Base-by-base conservation (phyloP, 2,329 filamentous ascomycete genomes). In the Fusarium palustre region DNA sequence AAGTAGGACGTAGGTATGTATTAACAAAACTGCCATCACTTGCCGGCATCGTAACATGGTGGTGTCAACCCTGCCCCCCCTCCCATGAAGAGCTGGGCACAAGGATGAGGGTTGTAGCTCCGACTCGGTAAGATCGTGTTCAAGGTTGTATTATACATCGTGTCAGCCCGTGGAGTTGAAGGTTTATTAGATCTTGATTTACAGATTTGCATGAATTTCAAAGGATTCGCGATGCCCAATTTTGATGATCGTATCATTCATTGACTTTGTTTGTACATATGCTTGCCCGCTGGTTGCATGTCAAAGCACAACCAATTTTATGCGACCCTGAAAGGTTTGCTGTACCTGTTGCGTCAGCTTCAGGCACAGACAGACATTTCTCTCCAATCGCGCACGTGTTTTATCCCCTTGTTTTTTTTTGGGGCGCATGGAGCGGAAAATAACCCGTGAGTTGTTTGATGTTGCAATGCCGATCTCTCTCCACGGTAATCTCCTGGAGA, bases 401-500 rank as follows among this genome's bases (percentile, higher is more conserved):
- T 46, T 22, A 7, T 8, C n/a, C 25, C 43, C 24, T 16, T 25
- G 20, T 31, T 25, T 33, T n/a, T 20, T 34, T 41, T 38, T 42
- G 24, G 36, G 43, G 30, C 24, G 62, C 24, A 13, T 36, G 20
- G 15, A 43, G 36, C 48, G 61, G 59, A 45, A 53, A 20, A 49
- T 30, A 18, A 24, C 20, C 41, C 64, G 20, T 36, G 33, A 11
- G 28, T 18, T 42, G 30, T 47, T 42, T 39, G 42, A 18, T 34
- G 55, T 47, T 11, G 24, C 30, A 65, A 34, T 62, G 68, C 43
- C 33, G 68, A 71, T 71, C 68, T 63, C 36, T 48, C 55, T 52
- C 68, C 68, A 66, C 18, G 10, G 65, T 15, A 71, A 71, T 71
- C 56, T 71, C 68, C 61, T 63, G 60, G 28, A 20, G 18, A 54